Percentiles rank a stretch among this genome's conserved stretches.
Conservation (phyloP, 2,329 filamentous ascomycete genomes). For the Alternaria consortialis region DNA sequence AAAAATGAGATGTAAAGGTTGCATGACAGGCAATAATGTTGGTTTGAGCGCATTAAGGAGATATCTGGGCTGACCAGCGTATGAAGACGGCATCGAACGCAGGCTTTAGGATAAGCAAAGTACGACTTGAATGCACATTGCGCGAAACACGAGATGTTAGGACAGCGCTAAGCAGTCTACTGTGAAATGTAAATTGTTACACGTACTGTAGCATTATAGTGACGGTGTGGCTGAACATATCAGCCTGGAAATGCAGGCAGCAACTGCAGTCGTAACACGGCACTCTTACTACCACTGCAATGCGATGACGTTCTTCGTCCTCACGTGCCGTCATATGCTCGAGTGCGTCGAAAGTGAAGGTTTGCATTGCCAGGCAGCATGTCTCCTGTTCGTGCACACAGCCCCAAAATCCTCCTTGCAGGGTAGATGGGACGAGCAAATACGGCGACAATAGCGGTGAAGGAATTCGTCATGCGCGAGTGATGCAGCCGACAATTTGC, state of each 20-base stretch:
- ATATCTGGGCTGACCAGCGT: background rate
- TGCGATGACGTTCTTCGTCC: constrained; percentile 7
- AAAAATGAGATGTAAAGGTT: background rate
- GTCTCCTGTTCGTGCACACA: constrained; percentile 13
- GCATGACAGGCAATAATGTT: background rate
- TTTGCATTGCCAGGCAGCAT: constrained; percentile 9
- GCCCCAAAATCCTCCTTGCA: constrained; percentile 14
- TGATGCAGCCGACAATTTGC: background rate
- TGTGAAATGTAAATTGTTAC: background rate
- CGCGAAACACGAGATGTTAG: background rate
- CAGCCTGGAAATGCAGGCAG: constrained; percentile 15
- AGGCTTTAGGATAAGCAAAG: background rate
- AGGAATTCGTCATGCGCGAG: background rate
- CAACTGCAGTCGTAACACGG: background rate
- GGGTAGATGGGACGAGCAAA: constrained; percentile 7
- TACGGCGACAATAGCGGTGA: constrained; percentile 8
- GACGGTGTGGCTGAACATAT: constrained; percentile 13
- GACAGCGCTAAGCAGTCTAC: background rate
- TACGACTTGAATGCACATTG: background rate
- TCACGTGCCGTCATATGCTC: background rate
- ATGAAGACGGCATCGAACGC: background rate
- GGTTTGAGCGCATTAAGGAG: background rate
- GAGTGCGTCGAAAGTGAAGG: background rate
- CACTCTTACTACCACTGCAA: background rate
- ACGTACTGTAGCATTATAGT: background rate